Evolutionary conservation across 2,329 filamentous ascomycete genomes (phyloP), one percentile per base, ranked within the genome.

Genomic region (Aspergillus calidoustus): DNA sequence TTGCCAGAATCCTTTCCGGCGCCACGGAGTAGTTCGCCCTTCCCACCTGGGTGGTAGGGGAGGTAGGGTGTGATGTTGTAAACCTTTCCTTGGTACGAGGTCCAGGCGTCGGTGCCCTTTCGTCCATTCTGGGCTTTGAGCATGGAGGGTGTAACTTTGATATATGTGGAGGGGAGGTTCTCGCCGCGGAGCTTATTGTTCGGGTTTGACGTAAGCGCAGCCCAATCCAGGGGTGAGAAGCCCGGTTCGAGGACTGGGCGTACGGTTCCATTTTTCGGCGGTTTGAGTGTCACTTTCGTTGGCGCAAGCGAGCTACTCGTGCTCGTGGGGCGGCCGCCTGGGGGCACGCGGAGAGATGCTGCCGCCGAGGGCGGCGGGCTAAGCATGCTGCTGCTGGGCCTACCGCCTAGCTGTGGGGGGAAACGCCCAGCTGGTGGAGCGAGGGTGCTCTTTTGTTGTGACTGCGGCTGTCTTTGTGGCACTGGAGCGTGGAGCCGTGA

Each of bases 211-310:
- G 87, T 86, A 1, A 97, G 85, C 6, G 90, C 88, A 13, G 95
- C 95, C 95, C 95, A 99, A 84, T 99, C 95, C 13, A 99, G 87
- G 0, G 95, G 94, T 2, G 92, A 97, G 81, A 94, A 93, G 34
- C 95, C 94, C 0, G 95, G 95, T n/a, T 88, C 86, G 4, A 99
- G 86, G 8, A 90, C 83, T 4, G 63, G 64, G 46, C 66, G 38
- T 47, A 67, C 54, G 3, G 69, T 74, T 15, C 75, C 64, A 55
- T 91, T 76, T 85, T 91, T 76, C 85, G 79, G 60, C n/a, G 71
- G 67, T 64, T 76, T 74, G 77, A 80, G 44, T 72, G 71, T 58
- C 78, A 83, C 30, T 77, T 76, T 50, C 7, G 71, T 69, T 8
- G 82, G 75, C 47, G 78, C 72, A 17, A 82, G 75, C 52, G 78